Base-by-base conservation (phyloP, 805 yeast genomes). In the Torulaspora microellipsoides region DNA sequence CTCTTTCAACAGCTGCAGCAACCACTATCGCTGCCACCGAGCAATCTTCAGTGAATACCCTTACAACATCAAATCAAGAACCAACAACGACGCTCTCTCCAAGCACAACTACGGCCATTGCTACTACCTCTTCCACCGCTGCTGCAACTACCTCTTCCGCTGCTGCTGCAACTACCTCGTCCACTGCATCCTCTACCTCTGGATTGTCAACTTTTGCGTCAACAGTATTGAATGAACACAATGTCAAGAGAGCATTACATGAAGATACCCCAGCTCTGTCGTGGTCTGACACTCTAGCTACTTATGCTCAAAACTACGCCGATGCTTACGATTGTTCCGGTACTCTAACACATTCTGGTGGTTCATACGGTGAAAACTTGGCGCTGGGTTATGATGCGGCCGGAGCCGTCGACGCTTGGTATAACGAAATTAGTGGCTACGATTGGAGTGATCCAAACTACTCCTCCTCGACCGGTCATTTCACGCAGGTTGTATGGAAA, bases 401-500 rank as follows among this genome's bases (percentile, higher is more conserved):
- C 9, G 64, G 63, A 31, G 72, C 84, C 17, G 85, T 83, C 35
- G 76, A 76, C 40, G 91, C 87, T 25, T 85, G 95, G 95, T 86
- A 83, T 71, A 66, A 72, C 52, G 95, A 85, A 65, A 76, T 80
- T 54, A 49, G 60, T 35, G 47, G 65, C 27, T 85, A 83, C 68
- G 66, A 74, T 58, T 79, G 72, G 65, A 58, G 71, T 23, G 68
- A 67, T 52, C 79, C 81, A 27, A 69, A 69, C 10, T 75, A 65
- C 65, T 54, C 70, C 36, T 66, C 58, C 28, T 59, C 66, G 10
- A 78, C 89, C 34, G 91, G 91, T 37, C 95, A 87, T 65, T 87
- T 85, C 70, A 85, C 95, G 27, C 95, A 85, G 65, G 75, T 87
- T 45, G 80, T 87, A 42, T 87, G 95, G 95, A 78, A 76, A 57